phyloP scores from a whole-genome alignment of 345 rosid genomes.

The Citrus sp. region DNA sequence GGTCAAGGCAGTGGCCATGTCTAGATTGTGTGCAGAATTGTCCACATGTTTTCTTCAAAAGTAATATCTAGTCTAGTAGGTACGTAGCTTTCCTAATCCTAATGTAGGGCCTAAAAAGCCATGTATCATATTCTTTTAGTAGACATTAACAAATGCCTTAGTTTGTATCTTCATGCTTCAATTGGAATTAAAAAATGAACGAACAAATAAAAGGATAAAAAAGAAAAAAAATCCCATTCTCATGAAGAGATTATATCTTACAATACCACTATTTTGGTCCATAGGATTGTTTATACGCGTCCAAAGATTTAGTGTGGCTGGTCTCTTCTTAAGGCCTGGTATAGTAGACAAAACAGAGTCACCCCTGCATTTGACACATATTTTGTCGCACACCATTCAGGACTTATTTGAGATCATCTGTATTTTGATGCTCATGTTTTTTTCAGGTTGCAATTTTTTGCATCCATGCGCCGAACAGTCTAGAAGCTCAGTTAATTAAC shows the following conservation, averaged over 20 bases:
- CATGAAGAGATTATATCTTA: no score
- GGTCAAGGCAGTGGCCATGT: constrained; percentile 45
- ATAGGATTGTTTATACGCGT: background rate
- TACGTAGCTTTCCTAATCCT: background rate
- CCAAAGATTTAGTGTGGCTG: background rate
- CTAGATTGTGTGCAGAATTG: constrained; percentile 33
- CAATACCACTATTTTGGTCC: no score
- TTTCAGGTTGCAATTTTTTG: background rate
- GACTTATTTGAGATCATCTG: background rate
- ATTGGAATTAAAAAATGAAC: background rate
- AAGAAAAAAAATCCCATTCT: background rate
- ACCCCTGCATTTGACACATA: background rate
- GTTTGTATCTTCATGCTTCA: background rate
- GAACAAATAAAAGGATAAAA: no score
- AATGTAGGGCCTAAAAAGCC: background rate
- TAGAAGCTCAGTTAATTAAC: background rate
- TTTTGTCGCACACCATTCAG: background rate
- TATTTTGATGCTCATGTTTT: background rate
- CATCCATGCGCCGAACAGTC: background rate
- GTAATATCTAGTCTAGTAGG: background rate
- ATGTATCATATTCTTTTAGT: background rate
- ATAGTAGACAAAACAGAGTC: background rate
- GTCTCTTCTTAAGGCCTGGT: background rate
- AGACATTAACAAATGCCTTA: background rate
- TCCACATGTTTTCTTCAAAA: constrained; percentile 24